A percentile compares a stretch with the other conserved stretches of the same genome.
These are phyloP conservation scores for Pistacia vera DNA, from an alignment of 345 rosid species.

Conservation along the genomic window DNA sequence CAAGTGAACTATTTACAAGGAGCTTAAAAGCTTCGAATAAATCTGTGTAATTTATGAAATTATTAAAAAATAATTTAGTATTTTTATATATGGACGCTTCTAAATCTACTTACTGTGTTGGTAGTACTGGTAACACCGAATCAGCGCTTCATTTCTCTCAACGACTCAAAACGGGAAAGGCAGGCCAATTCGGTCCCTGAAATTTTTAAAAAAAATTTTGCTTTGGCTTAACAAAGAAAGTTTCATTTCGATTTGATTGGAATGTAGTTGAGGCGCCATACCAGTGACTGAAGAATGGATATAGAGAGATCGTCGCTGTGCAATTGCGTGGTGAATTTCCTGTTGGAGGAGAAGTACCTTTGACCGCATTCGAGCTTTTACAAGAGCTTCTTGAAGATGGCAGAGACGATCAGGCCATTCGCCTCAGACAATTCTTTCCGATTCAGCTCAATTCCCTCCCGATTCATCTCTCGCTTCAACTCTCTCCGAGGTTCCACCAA, in stretches of 20 bases:
- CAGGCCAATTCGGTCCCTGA: neutral
- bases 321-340: conserved; percentile 95
- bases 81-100: too few species aligned
- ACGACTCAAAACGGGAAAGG: neutral
- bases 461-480: conserved; percentile 90
- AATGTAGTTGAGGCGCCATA: neutral
- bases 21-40: too few species aligned
- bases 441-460: conserved; percentile 87
- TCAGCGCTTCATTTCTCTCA: neutral
- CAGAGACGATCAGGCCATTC: conserved; percentile 91
- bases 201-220: neutral
- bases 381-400: conserved; percentile 98
- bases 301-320: conserved; percentile 96
- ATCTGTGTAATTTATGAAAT: too few species aligned
- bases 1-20: too few species aligned
- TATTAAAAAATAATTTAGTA: too few species aligned
- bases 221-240: neutral
- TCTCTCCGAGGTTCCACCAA: conserved; percentile 67
- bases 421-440: conserved; percentile 88
- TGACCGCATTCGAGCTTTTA: conserved; percentile 93
- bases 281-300: conserved; percentile 45
- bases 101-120: too few species aligned
- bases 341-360: conserved; percentile 90
- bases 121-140: neutral
- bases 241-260: neutral